Evolutionary conservation across 1,284 basidiomycete genomes (phyloP), one percentile per base, ranked within the genome.

Genomic region (Exobasidium cylindrosporum): DNA sequence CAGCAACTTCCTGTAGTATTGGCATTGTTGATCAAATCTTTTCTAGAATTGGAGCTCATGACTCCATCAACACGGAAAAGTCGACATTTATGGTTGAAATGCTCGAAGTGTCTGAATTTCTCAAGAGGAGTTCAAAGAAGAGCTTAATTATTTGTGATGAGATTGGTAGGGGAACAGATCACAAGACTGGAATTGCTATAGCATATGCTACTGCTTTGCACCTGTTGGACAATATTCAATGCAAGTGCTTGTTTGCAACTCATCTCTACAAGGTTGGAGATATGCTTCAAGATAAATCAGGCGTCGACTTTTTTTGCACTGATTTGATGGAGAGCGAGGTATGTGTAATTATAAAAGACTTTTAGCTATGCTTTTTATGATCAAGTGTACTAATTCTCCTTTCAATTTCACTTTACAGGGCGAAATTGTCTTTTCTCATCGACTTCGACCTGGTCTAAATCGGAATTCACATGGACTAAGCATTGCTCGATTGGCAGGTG

Each of bases 261-360:
- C 95, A 98, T 81, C 97, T 97, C 74, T 92, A 97, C 78, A 92
- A 97, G 74, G 82, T 98, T 11, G 88, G 89, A 1, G 88, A 91
- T 67, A 88, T 97, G 85, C 57, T 81, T 17, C 61, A 63, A 4
- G 60, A 56, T 4, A 65, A 44, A 13, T 61, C 68, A 2, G 53
- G 64, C 13, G 86, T 96, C 26, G 84, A 85, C 1, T 97, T 96
- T 81, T 93, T 87, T 82, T 95, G 91, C 76, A 97, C 91, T 0
- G 88, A 91, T 74, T 86, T 97, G 0, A 85, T 89, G 60, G 89
- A 92, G 73, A 83, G 84, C 0, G 84, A 85, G 74, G 90, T 40
- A 17, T 10, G 35, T 40, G 35, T 17, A 29, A 1, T 13, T 55
- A 26, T 26, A 23, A 32, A 43, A 1, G 32, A 29, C 49, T 52